These are phyloP conservation scores for Debaryomycetaceae sp. DNA, from an alignment of 1,139 yeast species.

Conservation along the genomic window DNA sequence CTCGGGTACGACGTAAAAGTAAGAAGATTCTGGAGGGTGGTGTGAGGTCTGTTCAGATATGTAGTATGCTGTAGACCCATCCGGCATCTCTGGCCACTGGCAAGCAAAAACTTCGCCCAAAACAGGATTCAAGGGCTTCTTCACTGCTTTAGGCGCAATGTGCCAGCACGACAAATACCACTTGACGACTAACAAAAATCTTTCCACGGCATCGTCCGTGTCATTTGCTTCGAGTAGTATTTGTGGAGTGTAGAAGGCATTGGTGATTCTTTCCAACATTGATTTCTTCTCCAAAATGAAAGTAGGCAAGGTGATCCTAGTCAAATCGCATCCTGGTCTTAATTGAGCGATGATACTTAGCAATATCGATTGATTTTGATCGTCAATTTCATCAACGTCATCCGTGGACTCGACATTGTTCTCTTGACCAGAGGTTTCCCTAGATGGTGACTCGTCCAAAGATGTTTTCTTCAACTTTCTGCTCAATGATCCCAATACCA, in stretches of 20 bases:
- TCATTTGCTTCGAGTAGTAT: conserved; percentile 66
- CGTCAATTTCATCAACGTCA: conserved; percentile 89
- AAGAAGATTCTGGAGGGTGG: conserved; percentile 97
- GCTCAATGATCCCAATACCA: conserved; percentile 6
- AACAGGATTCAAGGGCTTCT: conserved; percentile 93
- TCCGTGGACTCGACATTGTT: conserved; percentile 31
- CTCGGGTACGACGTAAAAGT: conserved; percentile 83
- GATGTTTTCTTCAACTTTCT: conserved; percentile 4
- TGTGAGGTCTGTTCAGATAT: conserved; percentile 93
- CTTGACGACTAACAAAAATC: conserved; percentile 70
- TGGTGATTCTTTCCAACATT: conserved; percentile 93
- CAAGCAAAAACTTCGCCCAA: conserved; percentile 86
- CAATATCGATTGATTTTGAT: conserved; percentile 80
- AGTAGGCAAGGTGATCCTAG: conserved; percentile 90
- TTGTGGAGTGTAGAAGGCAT: conserved; percentile 80
- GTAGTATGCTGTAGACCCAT: conserved; percentile 66
- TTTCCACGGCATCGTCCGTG: conserved; percentile 51
- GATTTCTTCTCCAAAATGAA: conserved; percentile 92
- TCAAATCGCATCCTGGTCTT: conserved; percentile 86
- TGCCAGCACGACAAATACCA: conserved; percentile 98
- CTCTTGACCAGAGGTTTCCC: neutral
- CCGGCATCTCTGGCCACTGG: conserved; percentile 84
- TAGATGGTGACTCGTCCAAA: neutral
- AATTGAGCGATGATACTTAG: conserved; percentile 85
- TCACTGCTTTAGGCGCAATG: conserved; percentile 96